Evolutionary conservation across 371 early-diverging fungal species (phyloP).

Genomic region (Syncephalis fuscata): DNA sequence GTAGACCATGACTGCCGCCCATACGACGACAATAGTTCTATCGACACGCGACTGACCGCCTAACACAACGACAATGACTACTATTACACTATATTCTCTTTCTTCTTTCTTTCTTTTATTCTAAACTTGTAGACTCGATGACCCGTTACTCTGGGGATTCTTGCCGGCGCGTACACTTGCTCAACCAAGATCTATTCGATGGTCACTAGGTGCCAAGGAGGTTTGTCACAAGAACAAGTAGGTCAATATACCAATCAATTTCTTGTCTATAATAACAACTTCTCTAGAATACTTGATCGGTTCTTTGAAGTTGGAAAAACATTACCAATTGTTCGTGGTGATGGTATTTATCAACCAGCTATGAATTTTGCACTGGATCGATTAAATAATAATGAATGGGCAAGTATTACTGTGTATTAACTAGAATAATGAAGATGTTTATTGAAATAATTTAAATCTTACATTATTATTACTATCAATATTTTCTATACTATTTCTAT

Average conservation of each 20-base stretch:
- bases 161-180: conserved; percentile 29
- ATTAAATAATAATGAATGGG: conserved; percentile 41
- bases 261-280: neutral
- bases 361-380: conserved; percentile 52
- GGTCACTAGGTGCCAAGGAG: conserved; percentile 76
- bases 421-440: conserved; percentile 12
- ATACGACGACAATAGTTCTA: no score
- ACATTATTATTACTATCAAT: no score
- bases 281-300: conserved; percentile 25
- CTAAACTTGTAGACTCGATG: conserved; percentile 42
- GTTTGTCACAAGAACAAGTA: conserved; percentile 60
- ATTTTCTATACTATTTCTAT: no score
- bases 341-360: conserved; percentile 70
- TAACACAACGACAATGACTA: neutral
- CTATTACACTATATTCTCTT: neutral
- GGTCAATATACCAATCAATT: conserved; percentile 5
- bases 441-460: no score
- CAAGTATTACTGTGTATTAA: conserved; percentile 8
- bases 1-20: neutral
- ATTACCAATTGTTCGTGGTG: conserved; percentile 72
- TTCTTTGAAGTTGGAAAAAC: conserved; percentile 68
- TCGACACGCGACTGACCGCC: no score
- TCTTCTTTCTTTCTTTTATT: neutral
- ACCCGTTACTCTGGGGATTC: conserved; percentile 67
- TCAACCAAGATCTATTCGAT: conserved; percentile 38